phyloP scores from a whole-genome alignment of 1,284 basidiomycete species.

The Leccinum griseonigrum region DNA sequence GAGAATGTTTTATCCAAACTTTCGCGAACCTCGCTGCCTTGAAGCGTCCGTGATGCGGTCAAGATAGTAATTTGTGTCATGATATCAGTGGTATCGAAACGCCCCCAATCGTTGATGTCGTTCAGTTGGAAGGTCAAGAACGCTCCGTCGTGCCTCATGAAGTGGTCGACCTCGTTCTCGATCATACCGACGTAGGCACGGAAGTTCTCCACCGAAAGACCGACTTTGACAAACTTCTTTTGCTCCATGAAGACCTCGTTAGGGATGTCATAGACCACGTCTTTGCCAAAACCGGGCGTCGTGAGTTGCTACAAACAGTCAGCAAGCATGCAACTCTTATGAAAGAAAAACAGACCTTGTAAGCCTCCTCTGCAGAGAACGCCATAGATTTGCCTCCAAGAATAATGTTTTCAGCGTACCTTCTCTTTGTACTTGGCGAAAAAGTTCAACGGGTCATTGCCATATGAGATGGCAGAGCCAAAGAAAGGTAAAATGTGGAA shows the following conservation, averaged over 20 bases:
- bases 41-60: conserved; percentile 90
- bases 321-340: background rate
- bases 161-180: conserved; percentile 76
- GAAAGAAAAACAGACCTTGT: conserved; percentile 60
- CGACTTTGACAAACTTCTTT: conserved; percentile 96
- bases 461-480: conserved; percentile 75
- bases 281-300: conserved; percentile 93
- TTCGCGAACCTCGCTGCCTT: conserved; percentile 87
- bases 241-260: conserved; percentile 99
- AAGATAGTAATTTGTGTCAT: conserved; percentile 95
- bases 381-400: conserved; percentile 92
- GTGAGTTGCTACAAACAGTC: conserved; percentile 66
- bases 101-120: conserved; percentile 68
- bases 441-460: conserved; percentile 79
- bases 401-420: conserved; percentile 68
- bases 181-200: conserved; percentile 91
- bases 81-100: conserved; percentile 70
- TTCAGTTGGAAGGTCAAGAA: conserved; percentile 66
- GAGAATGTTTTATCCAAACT: conserved; percentile 85
- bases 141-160: conserved; percentile 58
- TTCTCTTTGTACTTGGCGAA: conserved; percentile 77
- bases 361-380: conserved; percentile 96
- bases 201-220: conserved; percentile 91
- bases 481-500: conserved; percentile 79
- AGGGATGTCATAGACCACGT: conserved; percentile 97